These are phyloP conservation scores for Agaricus bisporus DNA, from an alignment of 768 basidiomycete species.

Conservation along the genomic window DNA sequence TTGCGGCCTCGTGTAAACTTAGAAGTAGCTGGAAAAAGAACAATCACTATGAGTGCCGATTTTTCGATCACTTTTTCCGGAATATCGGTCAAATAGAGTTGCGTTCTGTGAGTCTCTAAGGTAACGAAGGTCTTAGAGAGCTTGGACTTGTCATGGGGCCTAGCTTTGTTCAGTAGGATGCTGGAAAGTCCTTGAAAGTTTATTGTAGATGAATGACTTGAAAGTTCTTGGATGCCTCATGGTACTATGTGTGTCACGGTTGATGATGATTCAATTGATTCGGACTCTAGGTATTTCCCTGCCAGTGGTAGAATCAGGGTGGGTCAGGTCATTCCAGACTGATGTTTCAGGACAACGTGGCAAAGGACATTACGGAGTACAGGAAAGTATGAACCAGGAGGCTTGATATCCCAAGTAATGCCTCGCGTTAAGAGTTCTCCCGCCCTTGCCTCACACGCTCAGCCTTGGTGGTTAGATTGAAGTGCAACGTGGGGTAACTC, in stretches of 20 bases:
- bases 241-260: too few relatives aligned
- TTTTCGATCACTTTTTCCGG: too few relatives aligned
- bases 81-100: background rate
- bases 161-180: too few relatives aligned
- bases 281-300: too few relatives aligned
- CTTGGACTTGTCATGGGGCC: background rate
- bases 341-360: background rate
- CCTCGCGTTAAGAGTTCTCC: constrained; percentile 4
- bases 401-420: constrained; percentile 3
- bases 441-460: constrained; percentile 3
- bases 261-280: too few relatives aligned
- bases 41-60: too few relatives aligned
- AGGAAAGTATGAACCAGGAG: background rate
- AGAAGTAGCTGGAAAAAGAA: too few relatives aligned
- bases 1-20: too few relatives aligned
- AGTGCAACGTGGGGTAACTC: too few relatives aligned
- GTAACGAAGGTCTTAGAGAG: background rate
- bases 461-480: background rate
- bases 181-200: too few relatives aligned
- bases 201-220: too few relatives aligned
- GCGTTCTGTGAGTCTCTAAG: background rate
- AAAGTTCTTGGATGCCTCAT: too few relatives aligned
- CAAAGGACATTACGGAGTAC: background rate
- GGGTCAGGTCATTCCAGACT: background rate
- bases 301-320: background rate